Conservation (phyloP, 164 flowering plant genomes). For the Stephania japonica region DNA sequence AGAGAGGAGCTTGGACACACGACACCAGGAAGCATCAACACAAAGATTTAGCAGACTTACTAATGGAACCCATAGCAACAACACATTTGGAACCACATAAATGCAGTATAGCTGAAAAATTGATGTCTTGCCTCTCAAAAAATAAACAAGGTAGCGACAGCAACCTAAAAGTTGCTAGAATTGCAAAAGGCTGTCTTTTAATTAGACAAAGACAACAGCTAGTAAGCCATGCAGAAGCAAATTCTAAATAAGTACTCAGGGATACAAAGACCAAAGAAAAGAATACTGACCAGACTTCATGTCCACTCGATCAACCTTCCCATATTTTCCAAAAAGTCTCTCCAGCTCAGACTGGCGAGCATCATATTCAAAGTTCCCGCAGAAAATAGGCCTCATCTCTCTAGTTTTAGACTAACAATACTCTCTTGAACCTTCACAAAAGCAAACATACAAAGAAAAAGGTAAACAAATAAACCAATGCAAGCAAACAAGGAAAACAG, state of each 20-base stretch:
- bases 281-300: constrained; percentile 81
- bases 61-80: background rate
- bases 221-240: background rate
- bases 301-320: constrained; percentile 90
- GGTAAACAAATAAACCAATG: background rate
- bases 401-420: background rate
- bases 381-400: constrained; percentile 69
- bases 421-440: background rate
- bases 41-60: background rate
- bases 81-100: background rate
- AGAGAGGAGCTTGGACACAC: background rate
- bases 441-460: background rate
- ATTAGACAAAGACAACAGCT: background rate
- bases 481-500: background rate
- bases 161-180: background rate
- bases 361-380: constrained; percentile 92
- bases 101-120: background rate
- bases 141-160: background rate
- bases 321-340: constrained; percentile 78
- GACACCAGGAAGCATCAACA: background rate
- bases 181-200: constrained; percentile 6
- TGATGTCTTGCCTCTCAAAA: background rate
- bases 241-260: background rate
- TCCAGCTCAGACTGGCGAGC: constrained; percentile 86
- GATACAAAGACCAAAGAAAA: background rate